phyloP scores from a whole-genome alignment of 768 basidiomycete genomes.

The Phanerochaete carnosa region DNA sequence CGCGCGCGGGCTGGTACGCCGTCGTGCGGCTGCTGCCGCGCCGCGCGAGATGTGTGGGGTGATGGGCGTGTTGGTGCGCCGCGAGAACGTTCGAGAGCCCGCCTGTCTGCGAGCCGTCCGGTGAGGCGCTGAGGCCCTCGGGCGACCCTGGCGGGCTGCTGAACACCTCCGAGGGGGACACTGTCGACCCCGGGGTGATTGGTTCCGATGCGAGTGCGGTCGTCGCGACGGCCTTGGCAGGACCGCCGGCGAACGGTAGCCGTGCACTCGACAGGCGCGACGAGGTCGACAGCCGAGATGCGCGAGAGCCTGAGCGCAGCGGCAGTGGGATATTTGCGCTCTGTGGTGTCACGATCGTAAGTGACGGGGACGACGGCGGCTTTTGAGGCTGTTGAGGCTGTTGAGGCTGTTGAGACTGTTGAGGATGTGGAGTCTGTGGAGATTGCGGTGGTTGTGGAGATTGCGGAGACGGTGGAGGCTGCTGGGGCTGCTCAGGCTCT shows the following conservation, averaged over 20 bases:
- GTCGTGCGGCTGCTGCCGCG: constrained; percentile 45
- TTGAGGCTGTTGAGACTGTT: constrained; percentile 20
- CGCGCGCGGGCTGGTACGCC: constrained; percentile 54
- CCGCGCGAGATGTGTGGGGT: too few relatives aligned
- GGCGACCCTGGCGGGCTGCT: constrained; percentile 13
- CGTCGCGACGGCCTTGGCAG: constrained; percentile 61
- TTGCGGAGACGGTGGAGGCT: constrained; percentile 13
- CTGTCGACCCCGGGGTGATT: constrained; percentile 39
- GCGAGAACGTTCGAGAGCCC: constrained; percentile 47
- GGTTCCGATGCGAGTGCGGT: constrained; percentile 59
- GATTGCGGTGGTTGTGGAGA: too few relatives aligned
- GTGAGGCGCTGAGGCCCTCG: constrained; percentile 40
- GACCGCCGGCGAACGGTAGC: constrained; percentile 52
- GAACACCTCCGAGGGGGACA: constrained; percentile 27
- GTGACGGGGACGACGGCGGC: constrained; percentile 37
- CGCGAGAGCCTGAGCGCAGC: constrained; percentile 68
- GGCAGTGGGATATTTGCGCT: constrained; percentile 41
- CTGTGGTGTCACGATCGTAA: constrained; percentile 22
- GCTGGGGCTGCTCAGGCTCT: neutral
- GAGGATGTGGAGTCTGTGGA: too few relatives aligned
- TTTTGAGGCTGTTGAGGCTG: constrained; percentile 34
- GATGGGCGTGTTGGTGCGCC: constrained; percentile 38
- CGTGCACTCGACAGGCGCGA: constrained; percentile 67
- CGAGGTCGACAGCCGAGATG: constrained; percentile 64
- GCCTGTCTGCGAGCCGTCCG: constrained; percentile 59